Evolutionary conservation across 345 rosid species (phyloP).

Genomic region (Stellera chamaejasme): DNA sequence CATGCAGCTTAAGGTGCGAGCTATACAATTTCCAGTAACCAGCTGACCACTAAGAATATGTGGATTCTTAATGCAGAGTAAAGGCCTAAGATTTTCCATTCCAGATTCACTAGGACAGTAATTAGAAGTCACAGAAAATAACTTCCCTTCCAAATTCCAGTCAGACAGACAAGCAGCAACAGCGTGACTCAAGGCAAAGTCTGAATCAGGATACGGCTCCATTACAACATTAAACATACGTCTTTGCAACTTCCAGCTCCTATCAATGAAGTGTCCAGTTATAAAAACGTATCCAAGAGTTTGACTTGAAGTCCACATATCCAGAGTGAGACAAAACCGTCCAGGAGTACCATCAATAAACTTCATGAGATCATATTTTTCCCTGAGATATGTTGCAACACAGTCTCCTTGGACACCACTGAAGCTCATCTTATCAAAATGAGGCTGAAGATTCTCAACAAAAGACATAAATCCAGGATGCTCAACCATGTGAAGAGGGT

Average conservation of each 20-base stretch:
- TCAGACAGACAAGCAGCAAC: conserved; percentile 66
- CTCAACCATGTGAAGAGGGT: conserved; percentile 82
- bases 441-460: conserved; percentile 59
- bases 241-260: conserved; percentile 54
- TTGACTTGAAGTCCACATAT: conserved; percentile 63
- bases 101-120: conserved; percentile 45
- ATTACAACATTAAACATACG: conserved; percentile 59
- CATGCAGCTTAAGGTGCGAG: conserved; percentile 44
- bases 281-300: conserved; percentile 60
- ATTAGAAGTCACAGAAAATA: conserved; percentile 54
- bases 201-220: conserved; percentile 68
- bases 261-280: conserved; percentile 68
- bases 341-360: conserved; percentile 60
- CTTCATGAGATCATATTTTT: conserved; percentile 53
- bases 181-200: conserved; percentile 49
- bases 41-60: conserved; percentile 65
- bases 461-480: conserved; percentile 64
- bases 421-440: conserved; percentile 43
- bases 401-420: conserved; percentile 61
- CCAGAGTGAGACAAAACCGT: conserved; percentile 58
- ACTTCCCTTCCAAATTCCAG: conserved; percentile 64
- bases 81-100: conserved; percentile 53
- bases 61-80: conserved; percentile 53
- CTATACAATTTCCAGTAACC: conserved; percentile 55
- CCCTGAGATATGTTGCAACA: conserved; percentile 50